Base-by-base conservation (phyloP, 177 flowering plant species). In the Vitis hybrid region DNA sequence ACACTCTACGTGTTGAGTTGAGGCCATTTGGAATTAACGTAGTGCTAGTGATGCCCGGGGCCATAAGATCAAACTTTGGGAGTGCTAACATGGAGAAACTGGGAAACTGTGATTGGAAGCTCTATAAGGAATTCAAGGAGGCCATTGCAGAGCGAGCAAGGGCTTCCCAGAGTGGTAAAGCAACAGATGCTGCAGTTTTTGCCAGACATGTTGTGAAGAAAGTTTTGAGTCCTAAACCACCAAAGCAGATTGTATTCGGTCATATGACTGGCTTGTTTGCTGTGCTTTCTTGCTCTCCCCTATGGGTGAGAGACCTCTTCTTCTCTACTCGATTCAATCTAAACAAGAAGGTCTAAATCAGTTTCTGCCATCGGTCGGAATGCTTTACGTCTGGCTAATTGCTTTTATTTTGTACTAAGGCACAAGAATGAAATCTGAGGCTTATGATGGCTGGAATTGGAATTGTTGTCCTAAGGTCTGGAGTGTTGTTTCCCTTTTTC, bases 281-380 rank as follows among this genome's bases (percentile, higher is more conserved):
- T 1, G 16, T 81, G 68, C 85, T 88, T 26, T 72, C 85, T 0
- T 79, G 78, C 79, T 85, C 87, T 29, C 92, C 95, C 0, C 70
- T 85, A 62, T 88, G 89, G 89, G 78, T 77, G 16, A 79, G 90
- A 74, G 94, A 88, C 70, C 66, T 74, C 19, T 88, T 86, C 72
- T 88, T 86, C 52, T 15, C 82, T 0, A 78, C 58, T 11, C 62
- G 84, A 16, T 90, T 86, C 64, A 68, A 65, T 14, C 51, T 84
- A 5, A 77, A 79, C 48, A 80, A 78, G 74, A 83, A 75, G 72
- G 55, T 78, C 29, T 26, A 26, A 39, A 39, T 39, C 7, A 39
- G 45, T 39, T 39, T 39, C 45, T 39, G 45, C 0, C 8, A 39
- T 39, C 8, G 8, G 45, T 39, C 0, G 1, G 29, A 26, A 26